Percentiles rank a stretch among this genome's conserved stretches.
phyloP scores from a whole-genome alignment of 1,284 basidiomycete species.

The Anthracocystis panici-leucophaei region DNA sequence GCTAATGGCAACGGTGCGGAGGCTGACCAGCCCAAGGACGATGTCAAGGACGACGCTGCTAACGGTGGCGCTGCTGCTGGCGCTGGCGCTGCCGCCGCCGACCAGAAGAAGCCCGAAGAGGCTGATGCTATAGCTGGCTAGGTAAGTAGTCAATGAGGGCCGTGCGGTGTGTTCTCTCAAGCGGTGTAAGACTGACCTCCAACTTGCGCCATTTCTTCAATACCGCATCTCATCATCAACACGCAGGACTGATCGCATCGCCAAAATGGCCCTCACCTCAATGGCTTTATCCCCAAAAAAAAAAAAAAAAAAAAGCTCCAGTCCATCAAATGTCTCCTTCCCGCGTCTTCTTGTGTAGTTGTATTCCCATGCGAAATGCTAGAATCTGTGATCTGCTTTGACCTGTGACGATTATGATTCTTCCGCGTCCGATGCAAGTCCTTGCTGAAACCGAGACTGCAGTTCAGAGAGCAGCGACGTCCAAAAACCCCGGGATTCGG shows the following conservation, averaged over 20 bases:
- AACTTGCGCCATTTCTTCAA: background rate
- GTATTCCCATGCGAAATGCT: constrained; percentile 10
- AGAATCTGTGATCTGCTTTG: background rate
- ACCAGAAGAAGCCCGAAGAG: constrained; percentile 21
- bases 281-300: background rate
- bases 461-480: too few relatives aligned
- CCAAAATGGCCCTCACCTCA: background rate
- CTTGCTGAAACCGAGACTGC: background rate
- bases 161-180: background rate
- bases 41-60: constrained; percentile 8
- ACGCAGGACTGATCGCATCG: too few relatives aligned
- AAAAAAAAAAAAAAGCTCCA: background rate
- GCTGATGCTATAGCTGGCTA: constrained; percentile 12
- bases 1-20: constrained; percentile 20
- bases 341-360: constrained; percentile 9
- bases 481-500: background rate
- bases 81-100: constrained; percentile 8
- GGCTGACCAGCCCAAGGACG: constrained; percentile 20
- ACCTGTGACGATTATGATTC: background rate
- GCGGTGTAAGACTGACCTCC: constrained; percentile 5
- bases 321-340: background rate
- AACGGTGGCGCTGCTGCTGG: constrained; percentile 5
- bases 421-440: background rate
- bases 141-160: constrained; percentile 17
- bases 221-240: background rate